These are phyloP conservation scores for Pythium grandisporangium DNA, from an alignment of 352 stramenopile genomes.

Conservation along the genomic window DNA sequence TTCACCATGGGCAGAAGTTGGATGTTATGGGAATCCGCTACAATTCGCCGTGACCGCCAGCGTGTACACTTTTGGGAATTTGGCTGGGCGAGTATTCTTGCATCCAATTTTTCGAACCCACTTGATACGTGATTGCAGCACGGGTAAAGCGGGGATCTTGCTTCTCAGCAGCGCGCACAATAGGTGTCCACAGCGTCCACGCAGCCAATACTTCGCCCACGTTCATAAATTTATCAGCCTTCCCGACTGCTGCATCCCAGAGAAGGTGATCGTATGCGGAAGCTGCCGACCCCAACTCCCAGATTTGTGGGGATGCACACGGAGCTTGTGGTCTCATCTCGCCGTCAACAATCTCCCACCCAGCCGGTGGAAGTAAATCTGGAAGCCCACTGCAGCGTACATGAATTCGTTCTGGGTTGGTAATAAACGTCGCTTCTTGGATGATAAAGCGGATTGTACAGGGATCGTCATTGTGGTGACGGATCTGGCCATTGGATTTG, in stretches of 20 bases:
- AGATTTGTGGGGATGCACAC: background rate
- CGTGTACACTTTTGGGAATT: background rate
- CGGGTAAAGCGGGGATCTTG: too few relatives aligned
- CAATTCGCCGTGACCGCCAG: conserved; percentile 2
- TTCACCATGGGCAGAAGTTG: too few relatives aligned
- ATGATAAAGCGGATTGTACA: conserved; percentile 9
- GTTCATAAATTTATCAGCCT: conserved; percentile 12
- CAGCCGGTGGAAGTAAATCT: background rate
- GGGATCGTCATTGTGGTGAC: conserved; percentile 1
- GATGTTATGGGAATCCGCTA: background rate
- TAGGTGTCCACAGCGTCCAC: conserved; percentile 53
- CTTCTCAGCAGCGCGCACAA: conserved; percentile 11
- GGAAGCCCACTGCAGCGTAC: conserved; percentile 3
- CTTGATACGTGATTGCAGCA: conserved; percentile 7
- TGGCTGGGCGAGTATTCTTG: too few relatives aligned
- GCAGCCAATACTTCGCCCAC: conserved; percentile 51
- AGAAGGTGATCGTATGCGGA: conserved; percentile 12
- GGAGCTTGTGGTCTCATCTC: background rate
- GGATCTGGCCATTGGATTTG: conserved; percentile 5
- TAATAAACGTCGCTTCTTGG: conserved; percentile 2
- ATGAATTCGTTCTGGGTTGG: conserved; percentile 2
- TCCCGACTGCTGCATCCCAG: conserved; percentile 2
- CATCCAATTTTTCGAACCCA: conserved; percentile 6
- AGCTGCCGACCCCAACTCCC: conserved; percentile 4
- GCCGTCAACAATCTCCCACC: background rate